Conservation (phyloP, 805 yeast species). For the Kurtzmaniella fragi region DNA sequence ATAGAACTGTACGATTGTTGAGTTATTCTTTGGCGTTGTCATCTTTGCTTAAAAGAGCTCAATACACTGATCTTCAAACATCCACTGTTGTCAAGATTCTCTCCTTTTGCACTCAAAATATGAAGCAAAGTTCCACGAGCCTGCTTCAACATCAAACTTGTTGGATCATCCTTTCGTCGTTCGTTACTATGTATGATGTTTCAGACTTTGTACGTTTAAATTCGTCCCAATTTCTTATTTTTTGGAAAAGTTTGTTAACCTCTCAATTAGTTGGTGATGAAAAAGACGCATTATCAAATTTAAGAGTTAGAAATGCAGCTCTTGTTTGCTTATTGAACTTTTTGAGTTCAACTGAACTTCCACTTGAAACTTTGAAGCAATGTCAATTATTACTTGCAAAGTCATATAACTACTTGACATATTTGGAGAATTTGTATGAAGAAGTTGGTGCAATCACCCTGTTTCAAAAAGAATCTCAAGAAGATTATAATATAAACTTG, state of each 20-base stretch:
- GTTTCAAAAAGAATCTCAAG: conserved; percentile 15
- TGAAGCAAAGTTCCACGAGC: conserved; percentile 30
- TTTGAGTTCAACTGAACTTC: conserved; percentile 29
- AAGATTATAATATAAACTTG: conserved; percentile 22
- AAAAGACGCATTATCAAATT: conserved; percentile 18
- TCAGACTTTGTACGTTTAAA: conserved; percentile 40
- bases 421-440: conserved; percentile 33
- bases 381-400: conserved; percentile 37
- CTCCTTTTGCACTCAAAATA: conserved; percentile 42
- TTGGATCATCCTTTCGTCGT: conserved; percentile 37
- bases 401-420: conserved; percentile 35
- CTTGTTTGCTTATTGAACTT: conserved; percentile 36
- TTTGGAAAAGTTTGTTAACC: conserved; percentile 41
- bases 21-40: conserved; percentile 32
- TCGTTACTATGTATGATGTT: conserved; percentile 35
- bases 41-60: conserved; percentile 32
- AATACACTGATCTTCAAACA: conserved; percentile 29
- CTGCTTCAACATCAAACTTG: conserved; percentile 14
- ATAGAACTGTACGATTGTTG: conserved; percentile 17
- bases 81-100: conserved; percentile 36
- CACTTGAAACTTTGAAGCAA: conserved; percentile 38
- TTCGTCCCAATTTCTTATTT: conserved; percentile 39
- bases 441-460: conserved; percentile 27
- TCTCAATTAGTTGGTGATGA: conserved; percentile 33
- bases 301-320: conserved; percentile 33